These are phyloP conservation scores for Termitomyces sp. DNA, from an alignment of 768 basidiomycete genomes.

Conservation along the genomic window DNA sequence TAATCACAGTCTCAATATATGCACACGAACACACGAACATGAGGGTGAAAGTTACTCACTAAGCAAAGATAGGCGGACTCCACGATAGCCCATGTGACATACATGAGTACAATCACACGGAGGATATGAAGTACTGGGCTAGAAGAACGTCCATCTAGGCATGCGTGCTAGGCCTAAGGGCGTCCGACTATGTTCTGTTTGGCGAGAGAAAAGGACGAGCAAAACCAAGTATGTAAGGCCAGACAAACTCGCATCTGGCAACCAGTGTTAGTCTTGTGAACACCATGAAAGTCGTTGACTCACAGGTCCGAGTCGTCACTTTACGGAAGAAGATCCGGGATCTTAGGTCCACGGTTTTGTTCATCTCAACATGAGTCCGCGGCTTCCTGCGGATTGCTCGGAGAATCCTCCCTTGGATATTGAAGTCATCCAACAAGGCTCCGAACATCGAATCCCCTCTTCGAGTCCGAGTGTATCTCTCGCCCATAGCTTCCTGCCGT, in stretches of 20 bases:
- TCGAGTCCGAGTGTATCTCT: no score
- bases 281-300: constrained; percentile 13
- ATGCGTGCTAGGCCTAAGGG: constrained; percentile 76
- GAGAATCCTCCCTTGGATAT: no score
- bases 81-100: no score
- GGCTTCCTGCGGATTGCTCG: no score
- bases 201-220: constrained; percentile 66
- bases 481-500: constrained; percentile 31
- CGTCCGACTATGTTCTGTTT: constrained; percentile 71
- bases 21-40: no score
- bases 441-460: no score
- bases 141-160: constrained; percentile 80
- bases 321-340: constrained; percentile 70
- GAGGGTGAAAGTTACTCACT: no score
- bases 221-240: constrained; percentile 64
- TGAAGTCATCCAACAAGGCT: no score
- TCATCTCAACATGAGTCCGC: constrained; percentile 71
- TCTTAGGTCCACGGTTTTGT: constrained; percentile 68
- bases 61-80: no score
- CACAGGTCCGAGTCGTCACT: constrained; percentile 66
- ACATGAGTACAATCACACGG: no score
- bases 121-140: constrained; percentile 72
- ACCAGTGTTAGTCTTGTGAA: not conserved
- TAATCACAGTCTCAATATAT: no score
- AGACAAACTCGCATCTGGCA: constrained; percentile 69